Base-by-base conservation (phyloP, 108 stramenopile genomes). In the Conticribra weissflogii region DNA sequence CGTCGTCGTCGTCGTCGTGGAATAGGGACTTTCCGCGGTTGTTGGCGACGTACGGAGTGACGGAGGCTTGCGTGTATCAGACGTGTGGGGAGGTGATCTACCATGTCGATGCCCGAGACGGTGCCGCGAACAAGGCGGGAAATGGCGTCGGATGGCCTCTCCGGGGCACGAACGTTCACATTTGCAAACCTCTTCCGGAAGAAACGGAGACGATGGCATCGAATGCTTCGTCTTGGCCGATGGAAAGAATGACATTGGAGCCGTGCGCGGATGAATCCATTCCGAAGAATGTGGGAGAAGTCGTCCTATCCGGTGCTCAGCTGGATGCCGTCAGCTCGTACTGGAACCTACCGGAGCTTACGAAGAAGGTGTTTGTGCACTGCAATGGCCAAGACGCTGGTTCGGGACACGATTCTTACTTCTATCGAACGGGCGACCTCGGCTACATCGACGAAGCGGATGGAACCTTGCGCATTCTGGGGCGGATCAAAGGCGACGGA, bases 61-160 rank as follows among this genome's bases (percentile, higher is more conserved):
- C 93, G 22, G 93, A 94, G 83, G 93, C 93, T 14, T 94, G 93
- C 61, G 93, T 94, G 9, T 94, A 94, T 68, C 93, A 94, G 72
- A 92, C 90, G 0, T 77, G 70, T 53, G 90, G 90, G 34, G 85
- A 86, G 74, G 78, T 94, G 4, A 54, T 83, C 28, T 23, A 45
- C 22, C 46, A 21, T n/a, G 30, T 36, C 16, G n/a, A 16, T 22
- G 19, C 5, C 21, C 19, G 7, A n/a, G 24, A 2, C 28, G 34
- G 33, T 15, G 31, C 5, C 25, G 45, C 15, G 9, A 49, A 3
- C 23, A 36, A 18, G 41, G 27, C 17, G 23, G 86, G 87, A 0
- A 82, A 88, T 47, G 71, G 66, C 54, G 88, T 90, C 18, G 93
- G 93, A 0, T 36, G 31, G 19, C 85, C 89, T 30, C 81, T 94